A percentile compares a stretch with the other conserved stretches of the same genome.
Conservation (phyloP, 139 green algal genomes). For the Medakamo hakoo region DNA sequence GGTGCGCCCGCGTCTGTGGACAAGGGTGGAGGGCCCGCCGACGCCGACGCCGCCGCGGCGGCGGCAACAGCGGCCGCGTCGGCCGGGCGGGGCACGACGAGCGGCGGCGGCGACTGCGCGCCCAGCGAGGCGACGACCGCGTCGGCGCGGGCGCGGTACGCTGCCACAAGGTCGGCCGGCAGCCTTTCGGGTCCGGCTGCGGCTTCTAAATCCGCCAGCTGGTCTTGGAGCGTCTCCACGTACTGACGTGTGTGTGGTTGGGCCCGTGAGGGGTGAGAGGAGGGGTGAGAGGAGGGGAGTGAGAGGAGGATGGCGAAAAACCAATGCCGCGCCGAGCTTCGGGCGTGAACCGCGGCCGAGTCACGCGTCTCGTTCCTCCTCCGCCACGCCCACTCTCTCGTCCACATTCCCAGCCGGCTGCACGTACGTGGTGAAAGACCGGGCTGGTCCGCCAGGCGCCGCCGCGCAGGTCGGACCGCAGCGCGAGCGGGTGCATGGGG, state of each 20-base stretch:
- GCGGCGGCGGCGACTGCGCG: not conserved
- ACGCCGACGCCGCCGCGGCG: conserved; percentile 3
- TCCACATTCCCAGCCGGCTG: too few species aligned
- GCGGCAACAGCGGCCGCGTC: conserved; percentile 1
- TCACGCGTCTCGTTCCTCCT: too few species aligned
- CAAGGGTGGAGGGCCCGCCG: too few species aligned
- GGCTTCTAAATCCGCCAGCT: conserved; percentile 16
- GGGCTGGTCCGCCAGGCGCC: conserved; percentile 15
- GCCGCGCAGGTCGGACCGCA: conserved; percentile 12
- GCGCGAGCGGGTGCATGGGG: conserved; percentile 2
- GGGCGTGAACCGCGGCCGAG: too few species aligned
- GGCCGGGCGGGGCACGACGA: not conserved
- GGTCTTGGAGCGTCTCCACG: conserved; percentile 23
- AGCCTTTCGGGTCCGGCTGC: not conserved
- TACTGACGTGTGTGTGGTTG: conserved; percentile 22
- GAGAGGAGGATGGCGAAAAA: not conserved
- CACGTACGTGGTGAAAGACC: conserved; percentile 29
- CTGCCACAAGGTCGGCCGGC: not conserved
- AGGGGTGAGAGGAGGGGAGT: not conserved
- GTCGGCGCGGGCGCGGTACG: not conserved
- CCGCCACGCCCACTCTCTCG: too few species aligned
- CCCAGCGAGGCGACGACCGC: not conserved
- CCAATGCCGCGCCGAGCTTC: too few species aligned
- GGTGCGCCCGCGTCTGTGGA: too few species aligned
- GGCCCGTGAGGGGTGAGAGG: not conserved